Conservation (phyloP, 2,329 filamentous ascomycete genomes). For the Fusarium nodosum region DNA sequence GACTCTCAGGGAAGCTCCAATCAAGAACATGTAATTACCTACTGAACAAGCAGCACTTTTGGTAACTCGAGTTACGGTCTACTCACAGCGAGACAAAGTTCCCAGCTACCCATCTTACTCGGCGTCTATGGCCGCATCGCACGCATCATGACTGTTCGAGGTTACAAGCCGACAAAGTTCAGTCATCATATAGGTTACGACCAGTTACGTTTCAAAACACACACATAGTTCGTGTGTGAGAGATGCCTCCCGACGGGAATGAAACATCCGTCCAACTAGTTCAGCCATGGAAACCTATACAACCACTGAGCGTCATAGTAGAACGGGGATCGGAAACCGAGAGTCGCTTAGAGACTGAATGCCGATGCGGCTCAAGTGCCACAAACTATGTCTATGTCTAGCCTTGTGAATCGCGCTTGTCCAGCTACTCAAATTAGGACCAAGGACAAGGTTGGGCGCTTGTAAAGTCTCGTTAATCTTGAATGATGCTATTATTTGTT, state of each 20-base stretch:
- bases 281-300: constrained; percentile 30
- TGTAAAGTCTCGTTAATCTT: constrained; percentile 13
- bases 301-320: constrained; percentile 11
- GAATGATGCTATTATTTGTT: constrained; percentile 14
- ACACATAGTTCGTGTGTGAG: not conserved
- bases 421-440: constrained; percentile 20
- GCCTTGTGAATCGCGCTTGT: constrained; percentile 14
- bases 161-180: constrained; percentile 1
- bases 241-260: constrained; percentile 1
- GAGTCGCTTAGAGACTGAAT: constrained; percentile 2
- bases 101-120: not conserved
- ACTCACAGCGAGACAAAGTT: not conserved
- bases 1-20: not conserved
- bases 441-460: constrained; percentile 10
- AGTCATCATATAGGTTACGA: not conserved
- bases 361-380: constrained; percentile 27
- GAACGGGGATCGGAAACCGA: constrained; percentile 12
- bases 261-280: constrained; percentile 1
- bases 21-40: not conserved
- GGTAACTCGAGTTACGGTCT: not conserved
- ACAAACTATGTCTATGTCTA: not conserved
- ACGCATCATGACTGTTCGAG: constrained; percentile 7
- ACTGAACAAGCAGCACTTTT: not conserved
- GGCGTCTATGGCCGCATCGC: not conserved
- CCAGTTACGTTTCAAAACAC: not conserved